Base-by-base conservation (phyloP, 2,329 filamentous ascomycete genomes). In the Onygenales sp. region DNA sequence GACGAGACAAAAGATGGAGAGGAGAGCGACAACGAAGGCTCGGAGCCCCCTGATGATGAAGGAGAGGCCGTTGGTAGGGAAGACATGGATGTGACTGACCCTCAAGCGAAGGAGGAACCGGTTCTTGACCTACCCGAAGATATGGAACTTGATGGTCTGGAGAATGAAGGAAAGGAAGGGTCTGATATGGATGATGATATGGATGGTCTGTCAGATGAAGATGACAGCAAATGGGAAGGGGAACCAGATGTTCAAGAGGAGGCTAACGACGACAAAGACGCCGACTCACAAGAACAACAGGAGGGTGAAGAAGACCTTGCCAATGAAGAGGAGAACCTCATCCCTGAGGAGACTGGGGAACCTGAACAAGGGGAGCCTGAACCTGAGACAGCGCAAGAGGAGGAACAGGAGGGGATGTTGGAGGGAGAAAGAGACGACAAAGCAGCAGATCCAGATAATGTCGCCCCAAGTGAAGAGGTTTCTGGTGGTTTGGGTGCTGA, bases 91-190 rank as follows among this genome's bases (percentile, higher is more conserved):
- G 77, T 81, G 55, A 78, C 81, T 55, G 84, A 89, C 67, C 85
- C 89, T 50, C 85, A 92, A 62, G 81, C 88, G 2, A 81, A 92
- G 60, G 86, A 95, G 65, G 85, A 89, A 61, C 84, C 95, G 56
- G 84, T 85, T 2, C 75, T 95, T 55, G 89, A 91, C 45, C 75
- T 95, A 21, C 90, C 90, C 0, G 90, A 95, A 43, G 89, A 95
- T 59, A 86, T 96, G 77, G 84, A 94, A 54, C 79, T 93, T 53
- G 86, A 92, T 58, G 85, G 81, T 7, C 75, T 87, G 32, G 79
- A 81, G 35, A 75, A 80, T 48, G 64, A 59, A 14, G 79, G 80
- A 4, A 75, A 72, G 35, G 70, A 67, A 52, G 69, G 87, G 51
- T 77, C 78, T 2, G 78, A 81, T 58, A 63, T 71, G 10, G 71